Percentiles rank a stretch among this genome's conserved stretches.
Evolutionary conservation across 2,329 filamentous ascomycete genomes (phyloP).

Genomic region (Pseudofabraea citricarpa): DNA sequence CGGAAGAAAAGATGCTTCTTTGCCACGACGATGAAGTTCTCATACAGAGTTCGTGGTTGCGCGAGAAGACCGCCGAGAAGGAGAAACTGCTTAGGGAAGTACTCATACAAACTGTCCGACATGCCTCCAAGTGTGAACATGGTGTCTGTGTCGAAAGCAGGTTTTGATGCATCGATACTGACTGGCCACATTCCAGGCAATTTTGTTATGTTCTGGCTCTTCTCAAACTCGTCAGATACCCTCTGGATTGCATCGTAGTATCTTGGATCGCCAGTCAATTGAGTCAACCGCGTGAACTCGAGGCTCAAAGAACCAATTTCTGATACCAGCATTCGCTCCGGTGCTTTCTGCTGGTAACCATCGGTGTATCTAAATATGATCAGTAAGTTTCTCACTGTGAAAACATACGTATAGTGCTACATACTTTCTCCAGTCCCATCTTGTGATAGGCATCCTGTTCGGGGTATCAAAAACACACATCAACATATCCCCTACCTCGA

Average conservation of each 20-base stretch:
- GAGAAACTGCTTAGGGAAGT: constrained; percentile 61
- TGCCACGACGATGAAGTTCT: constrained; percentile 39
- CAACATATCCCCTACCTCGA: constrained; percentile 66
- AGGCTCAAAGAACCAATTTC: constrained; percentile 56
- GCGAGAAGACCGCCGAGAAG: constrained; percentile 59
- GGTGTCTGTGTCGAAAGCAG: constrained; percentile 51
- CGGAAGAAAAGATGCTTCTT: constrained; percentile 40
- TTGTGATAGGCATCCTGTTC: constrained; percentile 76
- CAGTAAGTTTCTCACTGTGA: constrained; percentile 25
- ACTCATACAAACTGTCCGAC: constrained; percentile 58
- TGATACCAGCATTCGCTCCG: constrained; percentile 47
- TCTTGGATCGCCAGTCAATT: constrained; percentile 55
- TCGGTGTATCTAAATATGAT: constrained; percentile 28
- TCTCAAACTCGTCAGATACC: constrained; percentile 50
- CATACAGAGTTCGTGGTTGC: constrained; percentile 42
- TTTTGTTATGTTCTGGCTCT: constrained; percentile 45
- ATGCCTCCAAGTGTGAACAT: constrained; percentile 51
- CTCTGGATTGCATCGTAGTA: constrained; percentile 60
- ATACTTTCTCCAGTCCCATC: constrained; percentile 43
- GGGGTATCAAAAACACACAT: constrained; percentile 78
- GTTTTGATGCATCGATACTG: constrained; percentile 44
- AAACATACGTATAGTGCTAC: too few relatives aligned
- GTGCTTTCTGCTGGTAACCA: constrained; percentile 57
- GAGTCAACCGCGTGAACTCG: constrained; percentile 60
- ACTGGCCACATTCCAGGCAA: constrained; percentile 62